A percentile compares a stretch with the other conserved stretches of the same genome.
Conservation (phyloP, 2,329 filamentous ascomycete genomes). For the Chaetoscypha palmicola region DNA sequence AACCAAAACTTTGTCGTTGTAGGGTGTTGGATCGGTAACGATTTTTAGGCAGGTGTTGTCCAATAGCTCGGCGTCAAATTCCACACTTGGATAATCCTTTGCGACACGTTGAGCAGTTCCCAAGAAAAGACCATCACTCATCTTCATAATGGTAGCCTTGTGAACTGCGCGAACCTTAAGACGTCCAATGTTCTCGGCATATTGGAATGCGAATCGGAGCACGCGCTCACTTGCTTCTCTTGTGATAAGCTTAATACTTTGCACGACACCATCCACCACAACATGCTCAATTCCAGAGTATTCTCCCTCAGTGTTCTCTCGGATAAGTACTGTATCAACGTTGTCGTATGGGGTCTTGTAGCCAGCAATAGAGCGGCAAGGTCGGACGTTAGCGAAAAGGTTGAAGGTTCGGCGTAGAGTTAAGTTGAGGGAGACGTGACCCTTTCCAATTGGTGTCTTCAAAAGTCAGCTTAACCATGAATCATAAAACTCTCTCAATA, state of each 20-base stretch:
- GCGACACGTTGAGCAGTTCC: slow-evolving; percentile 75
- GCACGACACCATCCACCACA: slow-evolving; percentile 94
- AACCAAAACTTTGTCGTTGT: slow-evolving; percentile 99
- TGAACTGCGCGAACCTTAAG: slow-evolving; percentile 97
- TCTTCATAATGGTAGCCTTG: slow-evolving; percentile 99
- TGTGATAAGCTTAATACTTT: slow-evolving; percentile 99
- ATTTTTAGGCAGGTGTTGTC: slow-evolving; percentile 99
- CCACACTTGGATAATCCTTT: slow-evolving; percentile 92
- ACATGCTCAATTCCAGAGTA: slow-evolving; percentile 99
- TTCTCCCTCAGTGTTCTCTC: slow-evolving; percentile 99
- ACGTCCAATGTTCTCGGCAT: slow-evolving; percentile 86
- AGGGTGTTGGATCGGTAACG: slow-evolving; percentile 89
- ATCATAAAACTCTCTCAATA: slow-evolving; percentile 23
- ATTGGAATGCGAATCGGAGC: slow-evolving; percentile 95
- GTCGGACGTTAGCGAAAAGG: slow-evolving; percentile 98
- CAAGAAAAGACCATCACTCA: slow-evolving; percentile 97
- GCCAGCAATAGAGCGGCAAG: slow-evolving; percentile 92
- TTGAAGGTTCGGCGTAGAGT: slow-evolving; percentile 99
- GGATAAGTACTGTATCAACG: slow-evolving; percentile 94
- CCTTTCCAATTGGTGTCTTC: slow-evolving; percentile 92
- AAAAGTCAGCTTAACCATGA: slow-evolving; percentile 11
- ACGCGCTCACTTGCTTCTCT: slow-evolving; percentile 91
- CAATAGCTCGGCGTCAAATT: slow-evolving; percentile 95
- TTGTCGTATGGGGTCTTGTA: slow-evolving; percentile 98
- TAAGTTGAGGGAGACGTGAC: slow-evolving; percentile 97